Conservation (phyloP, 805 yeast genomes). For the Torulaspora delbrueckii region DNA sequence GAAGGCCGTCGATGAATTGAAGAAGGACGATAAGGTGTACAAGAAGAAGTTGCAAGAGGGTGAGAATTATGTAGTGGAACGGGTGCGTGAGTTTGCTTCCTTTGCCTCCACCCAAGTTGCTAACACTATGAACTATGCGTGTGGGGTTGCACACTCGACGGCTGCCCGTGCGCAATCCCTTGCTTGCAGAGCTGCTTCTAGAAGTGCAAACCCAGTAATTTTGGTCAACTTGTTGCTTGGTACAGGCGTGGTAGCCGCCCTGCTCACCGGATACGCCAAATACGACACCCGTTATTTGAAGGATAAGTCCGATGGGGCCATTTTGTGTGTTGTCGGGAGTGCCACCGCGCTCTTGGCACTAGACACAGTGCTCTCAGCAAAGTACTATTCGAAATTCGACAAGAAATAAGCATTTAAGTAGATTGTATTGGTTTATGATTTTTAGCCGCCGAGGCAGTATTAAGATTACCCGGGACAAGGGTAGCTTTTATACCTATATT, state of each 20-base stretch:
- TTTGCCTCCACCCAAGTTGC: constrained; percentile 6
- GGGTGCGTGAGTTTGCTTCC: constrained; percentile 5
- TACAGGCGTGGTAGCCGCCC: constrained; percentile 44
- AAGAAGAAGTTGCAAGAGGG: constrained; percentile 27
- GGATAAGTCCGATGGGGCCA: constrained; percentile 42
- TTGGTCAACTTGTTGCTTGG: constrained; percentile 49
- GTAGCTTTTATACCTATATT: neutral
- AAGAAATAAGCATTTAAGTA: constrained; percentile 28
- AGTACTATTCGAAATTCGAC: constrained; percentile 52
- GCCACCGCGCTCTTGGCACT: constrained; percentile 50
- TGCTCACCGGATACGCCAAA: constrained; percentile 45
- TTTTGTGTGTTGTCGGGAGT: constrained; percentile 48
- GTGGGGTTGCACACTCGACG: constrained; percentile 12
- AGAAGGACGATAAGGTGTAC: constrained; percentile 29
- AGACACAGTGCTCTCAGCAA: constrained; percentile 51
- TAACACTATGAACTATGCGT: constrained; percentile 2
- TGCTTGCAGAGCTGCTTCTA: constrained; percentile 8
- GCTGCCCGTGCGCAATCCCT: constrained; percentile 17
- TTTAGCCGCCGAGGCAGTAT: neutral
- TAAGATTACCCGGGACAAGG: neutral
- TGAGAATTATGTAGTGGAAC: constrained; percentile 4
- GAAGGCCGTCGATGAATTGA: constrained; percentile 30
- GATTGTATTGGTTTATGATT: neutral
- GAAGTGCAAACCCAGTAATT: constrained; percentile 64
- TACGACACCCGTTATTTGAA: constrained; percentile 45